phyloP scores from a whole-genome alignment of 1,139 yeast genomes.

The Taiozyma sp. region DNA sequence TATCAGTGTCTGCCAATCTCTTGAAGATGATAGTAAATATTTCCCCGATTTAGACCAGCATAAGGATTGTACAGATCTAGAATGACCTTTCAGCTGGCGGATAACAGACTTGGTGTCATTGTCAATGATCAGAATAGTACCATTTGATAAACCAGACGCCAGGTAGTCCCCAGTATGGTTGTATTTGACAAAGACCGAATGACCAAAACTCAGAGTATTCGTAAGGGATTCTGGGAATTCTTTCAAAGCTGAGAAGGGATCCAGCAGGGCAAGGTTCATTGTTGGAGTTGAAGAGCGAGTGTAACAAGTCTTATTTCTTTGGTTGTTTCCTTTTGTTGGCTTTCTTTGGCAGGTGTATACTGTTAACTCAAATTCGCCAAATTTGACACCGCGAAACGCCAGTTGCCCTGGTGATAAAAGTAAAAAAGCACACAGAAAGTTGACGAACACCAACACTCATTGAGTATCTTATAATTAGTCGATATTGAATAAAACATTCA shows the following conservation, averaged over 20 bases:
- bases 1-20: slow-evolving; percentile 79
- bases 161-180: slow-evolving; percentile 80
- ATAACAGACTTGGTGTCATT: slow-evolving; percentile 55
- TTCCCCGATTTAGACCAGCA: slow-evolving; percentile 78
- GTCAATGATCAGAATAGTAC: slow-evolving; percentile 76
- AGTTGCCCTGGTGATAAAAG: too few species aligned
- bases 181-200: slow-evolving; percentile 70
- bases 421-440: too few species aligned
- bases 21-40: slow-evolving; percentile 66
- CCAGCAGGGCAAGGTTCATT: slow-evolving; percentile 84
- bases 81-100: slow-evolving; percentile 55
- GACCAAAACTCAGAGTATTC: slow-evolving; percentile 63
- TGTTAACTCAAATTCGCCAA: too few species aligned
- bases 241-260: slow-evolving; percentile 88
- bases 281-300: neutral
- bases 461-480: too few species aligned
- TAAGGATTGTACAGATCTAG: slow-evolving; percentile 70
- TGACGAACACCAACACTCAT: too few species aligned
- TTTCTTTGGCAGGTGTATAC: too few species aligned
- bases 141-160: slow-evolving; percentile 82
- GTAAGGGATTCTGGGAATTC: slow-evolving; percentile 87
- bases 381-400: too few species aligned
- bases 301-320: too few species aligned
- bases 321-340: too few species aligned
- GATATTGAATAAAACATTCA: too few species aligned